A percentile compares a stretch with the other conserved stretches of the same genome.
These are phyloP conservation scores for Emmonsia crescens DNA, from an alignment of 2,329 filamentous ascomycete genomes.

Conservation along the genomic window DNA sequence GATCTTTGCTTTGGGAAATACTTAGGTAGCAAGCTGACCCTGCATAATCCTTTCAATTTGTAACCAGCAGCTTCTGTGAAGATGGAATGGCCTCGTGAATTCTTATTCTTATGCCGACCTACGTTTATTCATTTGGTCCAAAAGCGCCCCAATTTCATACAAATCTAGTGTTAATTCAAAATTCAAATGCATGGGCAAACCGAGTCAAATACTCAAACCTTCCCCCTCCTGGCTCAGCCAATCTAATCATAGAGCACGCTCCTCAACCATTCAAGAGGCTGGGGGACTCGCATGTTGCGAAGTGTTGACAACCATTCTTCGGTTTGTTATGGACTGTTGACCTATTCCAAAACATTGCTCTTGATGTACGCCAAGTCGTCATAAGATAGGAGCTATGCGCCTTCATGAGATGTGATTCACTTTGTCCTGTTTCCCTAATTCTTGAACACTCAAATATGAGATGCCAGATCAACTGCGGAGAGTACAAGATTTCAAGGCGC, in stretches of 20 bases:
- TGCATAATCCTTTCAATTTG: neutral
- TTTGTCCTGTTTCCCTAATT: no score
- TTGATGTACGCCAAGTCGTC: neutral
- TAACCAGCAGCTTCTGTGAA: neutral
- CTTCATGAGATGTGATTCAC: no score
- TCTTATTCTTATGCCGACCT: neutral
- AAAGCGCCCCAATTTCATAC: neutral
- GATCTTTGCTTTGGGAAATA: neutral
- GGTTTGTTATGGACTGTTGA: neutral
- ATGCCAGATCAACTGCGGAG: neutral
- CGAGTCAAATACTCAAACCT: neutral
- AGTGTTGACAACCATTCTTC: neutral
- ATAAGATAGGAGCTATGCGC: no score
- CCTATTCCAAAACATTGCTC: neutral
- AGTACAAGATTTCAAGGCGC: neutral
- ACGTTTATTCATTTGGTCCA: neutral
- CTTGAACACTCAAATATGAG: neutral
- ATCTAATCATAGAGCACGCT: neutral
- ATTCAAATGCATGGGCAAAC: no score
- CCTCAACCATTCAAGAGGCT: neutral
- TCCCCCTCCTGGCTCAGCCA: neutral
- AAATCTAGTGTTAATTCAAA: neutral
- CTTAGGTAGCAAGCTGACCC: neutral
- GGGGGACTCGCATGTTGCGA: neutral
- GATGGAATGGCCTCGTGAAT: neutral